phyloP scores from a whole-genome alignment of 202 grass and related monocot species.

The Dendrocalamus latiflorus region DNA sequence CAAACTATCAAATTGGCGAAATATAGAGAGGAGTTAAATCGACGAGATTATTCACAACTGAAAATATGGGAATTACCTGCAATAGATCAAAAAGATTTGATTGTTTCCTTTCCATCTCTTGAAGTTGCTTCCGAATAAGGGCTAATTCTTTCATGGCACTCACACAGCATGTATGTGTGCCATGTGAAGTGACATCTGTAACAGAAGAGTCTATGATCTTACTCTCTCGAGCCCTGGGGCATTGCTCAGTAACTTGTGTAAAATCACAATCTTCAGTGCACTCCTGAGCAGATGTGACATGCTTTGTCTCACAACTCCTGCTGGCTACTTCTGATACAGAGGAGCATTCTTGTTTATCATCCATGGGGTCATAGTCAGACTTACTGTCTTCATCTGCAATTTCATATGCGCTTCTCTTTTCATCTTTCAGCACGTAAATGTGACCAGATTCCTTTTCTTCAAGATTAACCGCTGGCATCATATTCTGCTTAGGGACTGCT shows the following conservation, averaged over 20 bases:
- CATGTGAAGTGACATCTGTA: slow-evolving; percentile 59
- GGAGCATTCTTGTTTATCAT: slow-evolving; percentile 67
- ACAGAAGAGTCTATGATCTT: slow-evolving; percentile 63
- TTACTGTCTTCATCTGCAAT: slow-evolving; percentile 41
- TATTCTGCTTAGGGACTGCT: slow-evolving; percentile 70
- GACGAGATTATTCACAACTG: not conserved
- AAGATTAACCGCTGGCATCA: slow-evolving; percentile 26
- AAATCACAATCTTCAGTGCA: slow-evolving; percentile 48
- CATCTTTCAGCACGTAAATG: slow-evolving; percentile 25
- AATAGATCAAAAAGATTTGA: slow-evolving; percentile 62
- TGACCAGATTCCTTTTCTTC: slow-evolving; percentile 35
- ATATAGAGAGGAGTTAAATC: not conserved
- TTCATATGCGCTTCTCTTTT: slow-evolving; percentile 43
- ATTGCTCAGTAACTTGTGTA: slow-evolving; percentile 9
- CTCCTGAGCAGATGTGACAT: slow-evolving; percentile 43
- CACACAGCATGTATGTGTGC: slow-evolving; percentile 61
- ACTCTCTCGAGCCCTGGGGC: slow-evolving; percentile 31
- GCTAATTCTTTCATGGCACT: slow-evolving; percentile 67
- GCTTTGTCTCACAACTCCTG: slow-evolving; percentile 76
- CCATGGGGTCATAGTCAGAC: slow-evolving; percentile 40
- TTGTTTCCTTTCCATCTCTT: slow-evolving; percentile 86
- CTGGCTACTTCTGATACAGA: slow-evolving; percentile 75
- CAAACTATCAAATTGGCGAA: not conserved
- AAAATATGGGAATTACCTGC: slow-evolving; percentile 49
- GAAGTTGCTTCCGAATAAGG: slow-evolving; percentile 75